phyloP scores from a whole-genome alignment of 1,139 yeast genomes.

The Pneumocystis sp. region DNA sequence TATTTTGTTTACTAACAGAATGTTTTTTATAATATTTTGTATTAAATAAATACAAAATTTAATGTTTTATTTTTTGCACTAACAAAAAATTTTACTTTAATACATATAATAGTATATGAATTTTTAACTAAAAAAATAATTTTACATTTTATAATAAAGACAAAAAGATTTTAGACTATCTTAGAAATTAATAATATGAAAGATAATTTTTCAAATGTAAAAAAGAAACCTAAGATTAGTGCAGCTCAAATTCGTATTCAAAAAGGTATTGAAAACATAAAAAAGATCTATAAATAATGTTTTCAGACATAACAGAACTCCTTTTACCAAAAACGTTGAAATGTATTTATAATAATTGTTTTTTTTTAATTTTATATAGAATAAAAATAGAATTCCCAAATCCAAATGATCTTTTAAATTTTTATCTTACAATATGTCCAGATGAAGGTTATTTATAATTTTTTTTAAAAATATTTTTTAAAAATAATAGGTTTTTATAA shows the following conservation, averaged over 20 bases:
- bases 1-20: neutral
- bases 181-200: slow-evolving; percentile 19
- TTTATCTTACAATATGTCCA: slow-evolving; percentile 49
- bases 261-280: slow-evolving; percentile 17
- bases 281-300: neutral
- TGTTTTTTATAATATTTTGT: no score
- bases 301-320: neutral
- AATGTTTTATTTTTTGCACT: neutral
- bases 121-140: slow-evolving; percentile 21
- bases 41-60: neutral
- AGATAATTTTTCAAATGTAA: slow-evolving; percentile 17
- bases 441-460: slow-evolving; percentile 41
- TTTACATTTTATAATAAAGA: slow-evolving; percentile 29
- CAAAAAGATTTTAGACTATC: slow-evolving; percentile 21
- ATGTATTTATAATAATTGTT: slow-evolving; percentile 51
- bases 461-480: neutral
- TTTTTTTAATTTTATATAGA: slow-evolving; percentile 42
- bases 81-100: neutral
- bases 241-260: slow-evolving; percentile 33
- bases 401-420: slow-evolving; percentile 43
- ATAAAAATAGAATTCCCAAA: slow-evolving; percentile 44
- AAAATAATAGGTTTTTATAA: slow-evolving; percentile 33
- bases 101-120: neutral
- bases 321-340: slow-evolving; percentile 21
- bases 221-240: slow-evolving; percentile 32